Evolutionary conservation across 768 basidiomycete species (phyloP), one percentile per base, ranked within the genome.

Genomic region (Pulveroboletus sp.): DNA sequence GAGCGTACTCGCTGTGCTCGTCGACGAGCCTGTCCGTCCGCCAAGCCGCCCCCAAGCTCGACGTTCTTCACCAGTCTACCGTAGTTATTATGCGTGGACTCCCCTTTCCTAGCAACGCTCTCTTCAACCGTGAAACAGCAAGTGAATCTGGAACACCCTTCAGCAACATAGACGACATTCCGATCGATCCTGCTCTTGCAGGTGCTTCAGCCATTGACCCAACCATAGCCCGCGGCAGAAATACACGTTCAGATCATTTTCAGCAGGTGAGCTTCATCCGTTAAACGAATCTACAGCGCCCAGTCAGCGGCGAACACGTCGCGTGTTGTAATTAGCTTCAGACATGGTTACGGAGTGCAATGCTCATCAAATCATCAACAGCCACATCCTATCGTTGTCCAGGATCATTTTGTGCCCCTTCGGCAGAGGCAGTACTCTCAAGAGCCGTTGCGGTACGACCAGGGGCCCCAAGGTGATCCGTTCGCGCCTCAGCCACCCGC

Each of bases 391-490:
- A 51, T 58, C 40, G 55, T 66, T 49, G 37, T 65, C 44, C 73
- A 72, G n/a, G 67, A 64, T 33, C 65, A 50, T 15, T 46, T 70
- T 30, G 26, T 42, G 3, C 56, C 30, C 2, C 50, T 35, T 10
- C 53, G 18, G 21, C 52, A 46, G 39, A 52, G 54, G 43, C 54
- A 62, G 15, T 61, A 66, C 43, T 66, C 71, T 24, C 63, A 57
- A 56, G 61, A 68, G 39, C 69, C 69, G 30, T 68, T 70, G 47
- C 81, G 81, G 51, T 88, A 86, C 62, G 77, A 82, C 33, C 79
- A 86, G 65, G 86, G 80, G 21, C 88, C 89, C 14, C 85, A 87
- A 60, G 88, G 89, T 52, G 89, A 89, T 69, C 87, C 88, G 35
- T 90, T 90, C 63, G 85, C 86, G 47, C 86, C 83, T 39, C 82